A percentile compares a stretch with the other conserved stretches of the same genome.
Evolutionary conservation across 768 basidiomycete genomes (phyloP).

Genomic region (Boletus patriciae): DNA sequence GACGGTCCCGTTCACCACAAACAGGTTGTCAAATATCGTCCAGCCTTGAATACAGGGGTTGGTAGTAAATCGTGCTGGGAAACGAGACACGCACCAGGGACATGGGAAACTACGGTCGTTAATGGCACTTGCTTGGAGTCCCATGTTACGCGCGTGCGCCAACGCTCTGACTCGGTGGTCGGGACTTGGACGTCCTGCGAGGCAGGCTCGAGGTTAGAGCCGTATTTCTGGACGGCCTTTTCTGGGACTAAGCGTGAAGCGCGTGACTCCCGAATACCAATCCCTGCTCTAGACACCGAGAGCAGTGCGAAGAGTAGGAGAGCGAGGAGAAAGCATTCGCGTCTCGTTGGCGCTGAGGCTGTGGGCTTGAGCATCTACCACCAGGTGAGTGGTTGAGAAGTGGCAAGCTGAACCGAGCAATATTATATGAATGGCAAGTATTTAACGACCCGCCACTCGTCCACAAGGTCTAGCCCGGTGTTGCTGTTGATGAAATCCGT

Average conservation of each 20-base stretch:
- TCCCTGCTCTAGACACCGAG: constrained; percentile 38
- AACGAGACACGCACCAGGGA: constrained; percentile 51
- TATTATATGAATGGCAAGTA: not conserved
- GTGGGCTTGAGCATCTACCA: constrained; percentile 21
- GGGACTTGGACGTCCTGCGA: constrained; percentile 11
- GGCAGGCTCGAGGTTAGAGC: not conserved
- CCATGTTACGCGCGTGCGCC: constrained; percentile 44
- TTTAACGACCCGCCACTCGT: too few species aligned
- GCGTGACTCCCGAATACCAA: constrained; percentile 4
- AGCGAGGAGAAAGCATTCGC: constrained; percentile 54
- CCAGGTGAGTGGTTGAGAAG: not conserved
- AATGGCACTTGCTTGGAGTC: constrained; percentile 41
- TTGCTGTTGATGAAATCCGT: too few species aligned
- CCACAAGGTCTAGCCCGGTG: too few species aligned
- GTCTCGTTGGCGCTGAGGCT: constrained; percentile 48
- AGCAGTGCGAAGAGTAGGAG: constrained; percentile 49
- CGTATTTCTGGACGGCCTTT: constrained; percentile 3
- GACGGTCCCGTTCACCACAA: constrained; percentile 76
- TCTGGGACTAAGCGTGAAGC: constrained; percentile 9
- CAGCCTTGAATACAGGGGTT: constrained; percentile 54
- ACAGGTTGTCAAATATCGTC: constrained; percentile 86
- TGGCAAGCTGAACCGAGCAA: not conserved
- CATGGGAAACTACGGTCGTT: constrained; percentile 73
- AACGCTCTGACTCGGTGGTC: constrained; percentile 22
- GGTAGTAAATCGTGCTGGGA: not conserved